Evolutionary conservation across 2,329 filamentous ascomycete genomes (phyloP), one percentile per base, ranked within the genome.

Genomic region (Fusarium chlamydosporum): DNA sequence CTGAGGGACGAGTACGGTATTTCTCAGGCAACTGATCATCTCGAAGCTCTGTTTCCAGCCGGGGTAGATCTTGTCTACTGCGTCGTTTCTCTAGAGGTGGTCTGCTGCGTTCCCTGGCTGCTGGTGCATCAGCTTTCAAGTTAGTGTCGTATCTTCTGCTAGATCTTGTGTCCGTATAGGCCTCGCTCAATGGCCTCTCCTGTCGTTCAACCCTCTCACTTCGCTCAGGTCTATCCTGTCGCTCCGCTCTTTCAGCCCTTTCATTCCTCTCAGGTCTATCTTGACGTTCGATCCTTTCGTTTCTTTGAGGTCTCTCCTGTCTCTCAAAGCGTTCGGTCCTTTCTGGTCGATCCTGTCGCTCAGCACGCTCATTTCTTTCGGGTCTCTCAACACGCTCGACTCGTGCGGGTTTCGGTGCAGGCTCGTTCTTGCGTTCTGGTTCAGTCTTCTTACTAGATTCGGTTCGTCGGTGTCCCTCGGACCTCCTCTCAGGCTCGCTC

Each of bases 51-150:
- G 84, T 86, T 31, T 83, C 80, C 15, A 86, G 76, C 7, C 77
- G 79, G 6, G 84, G 83, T 7, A 86, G 70, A 29, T 84, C 75
- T 45, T 80, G 77, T 51, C 77, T 76, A 67, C 74, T 79, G 69
- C 72, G 76, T 15, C 76, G 74, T 34, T 75, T 76, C 16, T 74
- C 72, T 11, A 76, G 56, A 10, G 58, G 63, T 41, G 73, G 72
- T 16, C 68, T 72, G 55, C 61, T 73, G 37, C 57, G 65, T 23
- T 74, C 73, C 29, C 67, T 65, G 35, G 35, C 55, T 40, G 56
- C 16, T 35, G 59, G 52, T 13, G 56, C 29, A 35, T 65, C 70
- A 6, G 68, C 41, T 37, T 65, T 72, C 18, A 75, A 64, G 16
- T 50, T 69, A 26, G 54, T 42, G 16, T 74, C 69, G 9, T 64